These are phyloP conservation scores for Annulohypoxylon nitens DNA, from an alignment of 495 filamentous ascomycete species.

Conservation along the genomic window DNA sequence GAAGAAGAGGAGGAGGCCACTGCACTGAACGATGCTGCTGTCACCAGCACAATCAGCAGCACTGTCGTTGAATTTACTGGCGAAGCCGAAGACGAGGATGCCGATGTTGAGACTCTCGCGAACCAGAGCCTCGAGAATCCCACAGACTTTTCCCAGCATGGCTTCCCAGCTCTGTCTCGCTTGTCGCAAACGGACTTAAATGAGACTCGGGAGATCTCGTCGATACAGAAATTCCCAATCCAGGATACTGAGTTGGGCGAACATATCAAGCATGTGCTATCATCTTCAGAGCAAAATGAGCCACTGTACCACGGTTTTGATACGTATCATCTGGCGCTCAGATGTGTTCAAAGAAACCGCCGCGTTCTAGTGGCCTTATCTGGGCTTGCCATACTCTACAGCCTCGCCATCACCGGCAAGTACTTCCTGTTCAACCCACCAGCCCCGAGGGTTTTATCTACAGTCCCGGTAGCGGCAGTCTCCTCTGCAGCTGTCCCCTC, in stretches of 20 bases:
- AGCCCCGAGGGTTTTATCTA: constrained; percentile 45
- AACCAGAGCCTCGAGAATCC: constrained; percentile 50
- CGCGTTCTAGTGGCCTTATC: constrained; percentile 39
- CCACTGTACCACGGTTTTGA: not conserved
- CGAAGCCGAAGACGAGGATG: constrained; percentile 49
- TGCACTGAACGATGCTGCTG: constrained; percentile 32
- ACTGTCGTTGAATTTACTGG: constrained; percentile 47
- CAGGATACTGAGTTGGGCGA: not conserved
- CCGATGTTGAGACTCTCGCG: constrained; percentile 52
- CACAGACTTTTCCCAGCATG: constrained; percentile 49
- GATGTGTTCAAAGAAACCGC: constrained; percentile 35
- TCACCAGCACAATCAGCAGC: constrained; percentile 45
- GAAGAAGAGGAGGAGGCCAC: constrained; percentile 55
- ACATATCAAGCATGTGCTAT: not conserved
- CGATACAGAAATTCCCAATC: constrained; percentile 10
- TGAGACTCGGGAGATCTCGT: constrained; percentile 22
- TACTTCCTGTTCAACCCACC: constrained; percentile 34
- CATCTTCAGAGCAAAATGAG: not conserved
- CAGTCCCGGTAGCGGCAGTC: constrained; percentile 50
- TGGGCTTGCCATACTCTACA: constrained; percentile 41
- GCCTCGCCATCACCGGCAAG: constrained; percentile 40
- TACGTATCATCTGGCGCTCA: constrained; percentile 17
- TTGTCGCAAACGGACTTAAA: constrained; percentile 26
- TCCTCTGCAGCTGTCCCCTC: constrained; percentile 38
- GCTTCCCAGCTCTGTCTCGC: constrained; percentile 28